These are phyloP conservation scores for Ganoderma lucidum DNA, from an alignment of 1,284 basidiomycete species.

Conservation along the genomic window DNA sequence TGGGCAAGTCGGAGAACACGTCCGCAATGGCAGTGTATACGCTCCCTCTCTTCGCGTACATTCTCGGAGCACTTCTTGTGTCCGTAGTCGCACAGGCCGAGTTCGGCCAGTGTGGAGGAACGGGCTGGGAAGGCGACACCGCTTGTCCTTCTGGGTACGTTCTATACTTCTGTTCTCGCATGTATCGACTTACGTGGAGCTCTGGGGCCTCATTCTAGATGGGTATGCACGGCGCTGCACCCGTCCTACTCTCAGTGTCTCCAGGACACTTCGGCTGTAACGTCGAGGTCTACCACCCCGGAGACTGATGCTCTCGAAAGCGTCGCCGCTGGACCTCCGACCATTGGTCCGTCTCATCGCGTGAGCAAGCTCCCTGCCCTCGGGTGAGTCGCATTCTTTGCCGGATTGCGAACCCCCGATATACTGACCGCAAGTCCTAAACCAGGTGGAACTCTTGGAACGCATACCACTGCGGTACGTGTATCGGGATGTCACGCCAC, in stretches of 20 bases:
- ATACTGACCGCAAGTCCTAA: not conserved
- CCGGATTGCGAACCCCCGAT: no score
- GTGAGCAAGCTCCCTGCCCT: constrained; percentile 47
- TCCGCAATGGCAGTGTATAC: constrained; percentile 6
- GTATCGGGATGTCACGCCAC: not conserved
- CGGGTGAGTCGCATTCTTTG: constrained; percentile 37
- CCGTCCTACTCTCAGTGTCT: constrained; percentile 49
- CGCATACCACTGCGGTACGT: constrained; percentile 54
- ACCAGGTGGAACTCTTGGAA: constrained; percentile 64
- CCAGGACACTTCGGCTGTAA: constrained; percentile 27
- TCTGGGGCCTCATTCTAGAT: not conserved
- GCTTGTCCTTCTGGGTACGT: constrained; percentile 44
- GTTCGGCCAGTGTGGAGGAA: constrained; percentile 47
- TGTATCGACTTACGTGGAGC: not conserved
- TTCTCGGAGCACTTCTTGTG: constrained; percentile 2
- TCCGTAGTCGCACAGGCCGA: constrained; percentile 17
- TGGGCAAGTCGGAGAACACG: not conserved
- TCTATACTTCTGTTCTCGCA: not conserved
- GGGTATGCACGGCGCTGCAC: constrained; percentile 34
- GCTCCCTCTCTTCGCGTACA: not conserved
- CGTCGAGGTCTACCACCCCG: constrained; percentile 15
- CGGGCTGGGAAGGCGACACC: constrained; percentile 43
- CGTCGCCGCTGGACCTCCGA: constrained; percentile 38
- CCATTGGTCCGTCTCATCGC: constrained; percentile 40
- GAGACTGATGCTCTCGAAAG: constrained; percentile 18